Percentiles rank a stretch among this genome's conserved stretches.
These are phyloP conservation scores for Cornus suecica DNA, from an alignment of 148 eudicot species.

Conservation along the genomic window DNA sequence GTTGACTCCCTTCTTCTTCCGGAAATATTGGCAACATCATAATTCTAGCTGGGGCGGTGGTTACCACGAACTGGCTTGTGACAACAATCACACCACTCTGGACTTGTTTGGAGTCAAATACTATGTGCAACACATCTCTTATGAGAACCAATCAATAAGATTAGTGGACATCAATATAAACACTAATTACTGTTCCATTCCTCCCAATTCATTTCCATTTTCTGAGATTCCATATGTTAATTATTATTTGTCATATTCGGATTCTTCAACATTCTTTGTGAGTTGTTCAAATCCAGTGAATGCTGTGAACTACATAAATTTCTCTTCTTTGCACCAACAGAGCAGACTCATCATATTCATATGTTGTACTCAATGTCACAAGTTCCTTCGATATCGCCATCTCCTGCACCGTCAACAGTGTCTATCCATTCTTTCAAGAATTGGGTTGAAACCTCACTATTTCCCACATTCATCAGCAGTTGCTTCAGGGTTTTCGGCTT, in stretches of 20 bases:
- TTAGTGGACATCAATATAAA: slow-evolving; percentile 8
- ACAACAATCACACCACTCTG: slow-evolving; percentile 10
- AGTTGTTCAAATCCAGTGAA: slow-evolving; percentile 11
- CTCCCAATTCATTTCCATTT: background rate
- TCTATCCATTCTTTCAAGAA: background rate
- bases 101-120: background rate
- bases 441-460: background rate
- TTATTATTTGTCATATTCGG: no score
- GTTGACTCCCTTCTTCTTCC: background rate
- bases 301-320: background rate
- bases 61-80: background rate
- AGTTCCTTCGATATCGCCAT: background rate
- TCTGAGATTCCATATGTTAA: background rate
- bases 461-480: background rate
- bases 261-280: background rate
- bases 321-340: background rate
- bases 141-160: slow-evolving; percentile 4
- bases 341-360: background rate
- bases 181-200: slow-evolving; percentile 4
- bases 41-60: background rate
- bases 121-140: slow-evolving; percentile 18
- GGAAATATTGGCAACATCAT: slow-evolving; percentile 1
- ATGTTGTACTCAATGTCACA: slow-evolving; percentile 8
- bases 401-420: background rate
- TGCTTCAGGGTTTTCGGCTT: background rate